Evolutionary conservation across 306 rosid species (phyloP).

Genomic region (Lablab purpureus): DNA sequence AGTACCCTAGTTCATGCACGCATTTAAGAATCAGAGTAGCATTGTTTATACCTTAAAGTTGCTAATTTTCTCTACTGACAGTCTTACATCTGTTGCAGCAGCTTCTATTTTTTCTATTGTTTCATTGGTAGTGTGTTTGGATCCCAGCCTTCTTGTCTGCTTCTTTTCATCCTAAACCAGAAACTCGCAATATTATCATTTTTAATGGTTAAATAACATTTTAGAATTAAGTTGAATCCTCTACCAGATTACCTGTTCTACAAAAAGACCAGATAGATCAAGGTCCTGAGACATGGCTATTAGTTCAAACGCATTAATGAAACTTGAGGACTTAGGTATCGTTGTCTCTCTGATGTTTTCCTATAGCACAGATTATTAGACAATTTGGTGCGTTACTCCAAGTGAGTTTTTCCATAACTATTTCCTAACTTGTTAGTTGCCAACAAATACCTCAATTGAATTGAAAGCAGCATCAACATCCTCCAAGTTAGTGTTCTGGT

Average conservation of each 20-base stretch:
- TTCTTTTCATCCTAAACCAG: conserved; percentile 60
- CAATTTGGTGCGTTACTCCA: conserved; percentile 1
- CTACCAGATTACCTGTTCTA: conserved; percentile 63
- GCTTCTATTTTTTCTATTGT: conserved; percentile 81
- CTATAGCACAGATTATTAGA: conserved; percentile 49
- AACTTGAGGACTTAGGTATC: conserved; percentile 67
- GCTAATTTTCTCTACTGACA: conserved; percentile 65
- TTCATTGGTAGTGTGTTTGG: conserved; percentile 67
- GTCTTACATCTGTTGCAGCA: conserved; percentile 70
- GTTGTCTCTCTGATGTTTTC: conserved; percentile 52
- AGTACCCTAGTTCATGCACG: not conserved
- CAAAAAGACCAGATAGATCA: conserved; percentile 82
- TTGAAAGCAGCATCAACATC: conserved; percentile 63
- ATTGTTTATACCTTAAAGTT: conserved; percentile 55
- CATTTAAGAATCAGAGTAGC: conserved; percentile 3
- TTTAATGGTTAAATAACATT: conserved; percentile 14
- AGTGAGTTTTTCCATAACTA: not conserved
- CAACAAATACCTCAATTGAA: conserved; percentile 62
- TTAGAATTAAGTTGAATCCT: not conserved
- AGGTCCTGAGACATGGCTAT: conserved; percentile 91
- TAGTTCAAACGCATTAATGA: conserved; percentile 83
- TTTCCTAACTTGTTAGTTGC: conserved; percentile 6
- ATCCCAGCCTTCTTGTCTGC: conserved; percentile 63
- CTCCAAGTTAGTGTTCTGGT: conserved; percentile 52
- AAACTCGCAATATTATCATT: conserved; percentile 32